phyloP scores from a whole-genome alignment of 208 protist genomes.

The Leishmania tropica region DNA sequence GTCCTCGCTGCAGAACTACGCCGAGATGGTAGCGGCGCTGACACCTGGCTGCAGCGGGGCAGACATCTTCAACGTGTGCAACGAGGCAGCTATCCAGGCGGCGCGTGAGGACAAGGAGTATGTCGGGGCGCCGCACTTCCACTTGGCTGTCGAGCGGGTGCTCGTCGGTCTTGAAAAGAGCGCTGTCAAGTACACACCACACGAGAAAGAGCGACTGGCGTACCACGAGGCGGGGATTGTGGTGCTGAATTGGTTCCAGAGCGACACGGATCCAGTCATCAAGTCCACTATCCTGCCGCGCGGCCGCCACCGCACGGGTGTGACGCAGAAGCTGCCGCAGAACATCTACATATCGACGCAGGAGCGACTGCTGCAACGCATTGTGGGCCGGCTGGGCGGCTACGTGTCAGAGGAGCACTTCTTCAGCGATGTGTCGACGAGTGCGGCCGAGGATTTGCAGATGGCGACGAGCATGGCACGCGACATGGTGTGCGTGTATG shows the following conservation, averaged over 20 bases:
- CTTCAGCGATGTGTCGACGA: slow-evolving; percentile 93
- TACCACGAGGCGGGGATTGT: slow-evolving; percentile 95
- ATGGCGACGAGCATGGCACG: slow-evolving; percentile 87
- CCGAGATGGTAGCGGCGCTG: slow-evolving; percentile 67
- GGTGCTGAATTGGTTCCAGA: slow-evolving; percentile 91
- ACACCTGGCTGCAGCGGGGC: slow-evolving; percentile 97
- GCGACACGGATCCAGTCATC: slow-evolving; percentile 91
- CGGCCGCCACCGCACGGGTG: slow-evolving; percentile 70
- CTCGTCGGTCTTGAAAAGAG: slow-evolving; percentile 96
- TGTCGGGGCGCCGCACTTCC: slow-evolving; percentile 90
- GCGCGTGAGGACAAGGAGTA: slow-evolving; percentile 72
- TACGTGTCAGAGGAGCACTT: slow-evolving; percentile 96
- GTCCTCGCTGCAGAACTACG: slow-evolving; percentile 43
- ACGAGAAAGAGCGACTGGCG: slow-evolving; percentile 86
- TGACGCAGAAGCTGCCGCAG: slow-evolving; percentile 83
- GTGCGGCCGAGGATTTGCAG: slow-evolving; percentile 87
- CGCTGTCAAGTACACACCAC: slow-evolving; percentile 68
- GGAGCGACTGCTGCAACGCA: slow-evolving; percentile 60
- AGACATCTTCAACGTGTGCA: slow-evolving; percentile 98
- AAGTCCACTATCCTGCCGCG: slow-evolving; percentile 90
- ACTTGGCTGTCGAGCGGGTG: slow-evolving; percentile 95
- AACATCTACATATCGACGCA: slow-evolving; percentile 83
- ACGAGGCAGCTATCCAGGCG: slow-evolving; percentile 97
- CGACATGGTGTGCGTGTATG: slow-evolving; percentile 82
- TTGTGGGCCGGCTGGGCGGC: slow-evolving; percentile 89